phyloP scores from a whole-genome alignment of 2,329 filamentous ascomycete species.

The Fusarium oligoseptatum region DNA sequence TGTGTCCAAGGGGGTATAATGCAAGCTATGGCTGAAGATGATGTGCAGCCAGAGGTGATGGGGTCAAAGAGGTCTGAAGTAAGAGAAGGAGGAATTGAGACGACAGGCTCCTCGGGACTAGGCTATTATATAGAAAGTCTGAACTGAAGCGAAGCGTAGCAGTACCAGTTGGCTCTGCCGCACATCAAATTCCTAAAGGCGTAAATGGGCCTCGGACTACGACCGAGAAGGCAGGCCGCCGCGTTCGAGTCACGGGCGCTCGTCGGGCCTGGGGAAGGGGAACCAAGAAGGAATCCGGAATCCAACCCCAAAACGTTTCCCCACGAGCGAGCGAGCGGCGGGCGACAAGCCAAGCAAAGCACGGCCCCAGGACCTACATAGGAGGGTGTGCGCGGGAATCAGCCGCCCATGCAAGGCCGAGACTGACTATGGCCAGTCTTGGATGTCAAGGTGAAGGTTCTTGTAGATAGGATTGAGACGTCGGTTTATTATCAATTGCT shows the following conservation, averaged over 20 bases:
- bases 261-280: conserved; percentile 44
- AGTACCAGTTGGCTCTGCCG: conserved; percentile 17
- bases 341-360: background rate
- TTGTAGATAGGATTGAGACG: background rate
- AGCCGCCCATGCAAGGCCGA: conserved; percentile 15
- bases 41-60: conserved; percentile 4
- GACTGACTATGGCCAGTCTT: conserved; percentile 1
- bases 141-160: conserved; percentile 20
- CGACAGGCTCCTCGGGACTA: background rate
- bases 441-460: conserved; percentile 16
- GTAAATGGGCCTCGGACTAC: conserved; percentile 38
- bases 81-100: conserved; percentile 8
- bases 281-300: conserved; percentile 18
- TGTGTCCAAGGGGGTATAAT: background rate
- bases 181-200: conserved; percentile 38
- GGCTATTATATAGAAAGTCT: conserved; percentile 32
- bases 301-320: conserved; percentile 24
- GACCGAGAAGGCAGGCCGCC: conserved; percentile 35
- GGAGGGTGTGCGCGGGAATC: background rate
- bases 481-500: background rate
- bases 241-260: conserved; percentile 27
- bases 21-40: conserved; percentile 3
- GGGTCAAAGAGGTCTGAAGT: background rate
- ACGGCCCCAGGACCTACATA: background rate
- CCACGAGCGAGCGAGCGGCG: conserved; percentile 10